phyloP scores from a whole-genome alignment of 2,329 filamentous ascomycete genomes.

The Botryosphaeria dothidea region DNA sequence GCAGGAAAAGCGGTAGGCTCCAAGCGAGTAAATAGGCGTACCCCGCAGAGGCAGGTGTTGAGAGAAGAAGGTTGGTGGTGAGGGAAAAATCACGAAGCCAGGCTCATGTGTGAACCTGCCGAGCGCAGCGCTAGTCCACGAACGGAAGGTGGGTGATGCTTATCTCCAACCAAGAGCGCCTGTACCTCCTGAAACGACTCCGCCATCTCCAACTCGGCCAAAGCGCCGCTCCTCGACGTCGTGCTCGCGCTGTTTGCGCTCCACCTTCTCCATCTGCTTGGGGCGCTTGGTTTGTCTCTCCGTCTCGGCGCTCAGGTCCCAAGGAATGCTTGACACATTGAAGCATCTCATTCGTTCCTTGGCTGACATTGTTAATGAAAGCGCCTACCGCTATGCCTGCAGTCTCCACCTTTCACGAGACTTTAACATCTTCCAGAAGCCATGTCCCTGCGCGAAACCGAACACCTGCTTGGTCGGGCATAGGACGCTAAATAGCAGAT shows the following conservation, averaged over 20 bases:
- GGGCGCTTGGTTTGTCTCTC: no score
- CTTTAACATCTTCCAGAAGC: conserved; percentile 6
- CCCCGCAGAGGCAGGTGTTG: conserved; percentile 7
- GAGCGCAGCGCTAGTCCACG: background rate
- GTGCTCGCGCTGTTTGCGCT: background rate
- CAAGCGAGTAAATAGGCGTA: background rate
- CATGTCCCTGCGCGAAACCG: background rate
- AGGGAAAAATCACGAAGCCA: background rate
- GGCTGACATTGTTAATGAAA: background rate
- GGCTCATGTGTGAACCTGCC: background rate
- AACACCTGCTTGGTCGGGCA: conserved; percentile 16
- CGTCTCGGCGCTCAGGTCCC: conserved; percentile 25
- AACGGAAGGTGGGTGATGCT: background rate
- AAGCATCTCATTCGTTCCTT: conserved; percentile 14
- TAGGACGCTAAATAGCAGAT: background rate
- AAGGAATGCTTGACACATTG: background rate
- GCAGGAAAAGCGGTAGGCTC: background rate
- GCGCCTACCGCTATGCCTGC: background rate
- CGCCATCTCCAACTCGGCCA: background rate
- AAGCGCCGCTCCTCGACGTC: background rate
- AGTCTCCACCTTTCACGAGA: background rate
- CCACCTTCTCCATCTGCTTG: no score
- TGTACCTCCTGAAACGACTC: background rate
- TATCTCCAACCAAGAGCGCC: background rate
- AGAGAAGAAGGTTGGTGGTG: background rate